These are phyloP conservation scores for Stagonosporopsis tanaceti DNA, from an alignment of 2,329 filamentous ascomycete species.

Conservation along the genomic window DNA sequence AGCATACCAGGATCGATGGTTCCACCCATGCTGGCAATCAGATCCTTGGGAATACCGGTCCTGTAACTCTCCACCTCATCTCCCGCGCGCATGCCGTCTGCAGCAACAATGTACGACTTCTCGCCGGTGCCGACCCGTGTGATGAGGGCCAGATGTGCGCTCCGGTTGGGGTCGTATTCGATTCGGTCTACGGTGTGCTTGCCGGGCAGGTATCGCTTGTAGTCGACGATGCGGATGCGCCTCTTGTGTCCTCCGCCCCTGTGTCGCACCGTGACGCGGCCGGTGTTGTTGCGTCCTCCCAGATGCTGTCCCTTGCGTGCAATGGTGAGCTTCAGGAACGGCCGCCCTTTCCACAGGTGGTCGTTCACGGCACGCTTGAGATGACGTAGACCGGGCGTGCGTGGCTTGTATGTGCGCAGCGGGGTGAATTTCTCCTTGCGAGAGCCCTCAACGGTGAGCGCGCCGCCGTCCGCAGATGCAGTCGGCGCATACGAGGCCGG, in stretches of 20 bases:
- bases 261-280: constrained; percentile 87
- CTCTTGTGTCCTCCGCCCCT: constrained; percentile 91
- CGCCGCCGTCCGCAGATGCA: constrained; percentile 37
- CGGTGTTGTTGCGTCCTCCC: constrained; percentile 89
- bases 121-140: constrained; percentile 75
- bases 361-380: constrained; percentile 92
- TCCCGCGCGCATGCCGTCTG: constrained; percentile 90
- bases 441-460: constrained; percentile 35
- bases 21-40: constrained; percentile 92
- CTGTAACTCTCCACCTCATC: constrained; percentile 93
- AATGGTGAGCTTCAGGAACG: constrained; percentile 82
- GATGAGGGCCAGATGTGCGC: constrained; percentile 88
- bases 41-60: constrained; percentile 82
- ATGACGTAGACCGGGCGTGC: constrained; percentile 91
- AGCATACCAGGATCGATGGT: constrained; percentile 93
- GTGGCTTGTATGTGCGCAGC: constrained; percentile 88
- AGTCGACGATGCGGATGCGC: constrained; percentile 91
- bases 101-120: constrained; percentile 92
- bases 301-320: constrained; percentile 92
- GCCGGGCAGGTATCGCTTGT: constrained; percentile 78
- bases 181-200: constrained; percentile 91
- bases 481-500: constrained; percentile 44
- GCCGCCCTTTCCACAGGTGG: constrained; percentile 93
- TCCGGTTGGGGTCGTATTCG: constrained; percentile 94
- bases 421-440: constrained; percentile 51